Base-by-base conservation (phyloP, 148 eudicot genomes). In the Fagopyrum tataricum region DNA sequence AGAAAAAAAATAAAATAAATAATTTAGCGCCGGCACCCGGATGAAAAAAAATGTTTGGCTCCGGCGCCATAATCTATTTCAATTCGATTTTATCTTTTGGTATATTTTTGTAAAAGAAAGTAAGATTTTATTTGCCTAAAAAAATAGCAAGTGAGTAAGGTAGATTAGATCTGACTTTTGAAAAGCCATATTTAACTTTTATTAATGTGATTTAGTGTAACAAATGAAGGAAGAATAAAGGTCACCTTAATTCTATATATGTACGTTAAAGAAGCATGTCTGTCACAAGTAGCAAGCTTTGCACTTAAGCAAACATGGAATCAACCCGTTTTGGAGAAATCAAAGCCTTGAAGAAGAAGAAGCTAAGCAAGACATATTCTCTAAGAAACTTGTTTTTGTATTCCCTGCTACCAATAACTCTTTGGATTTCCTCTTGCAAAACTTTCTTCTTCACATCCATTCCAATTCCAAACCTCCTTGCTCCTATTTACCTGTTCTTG, bases 241-340 rank as follows among this genome's bases (percentile, higher is more conserved):
- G n/a, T n/a, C n/a, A n/a, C n/a, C n/a, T 31, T 14, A 10, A 12
- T 62, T 6, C 68, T 62, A 62, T 62, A 62, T 62, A 62, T 62
- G 42, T 31, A 13, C 41, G 26, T 12, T 11, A 26, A 61, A 21
- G 37, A 56, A 56, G n/a, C n/a, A n/a, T n/a, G n/a, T n/a, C n/a
- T n/a, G n/a, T n/a, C n/a, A n/a, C n/a, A n/a, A n/a, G 12, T 62
- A 62, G 43, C 68, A 62, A 62, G 41, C 9, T 37, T 62, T 62
- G 68, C 41, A 26, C 42, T 31, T 31, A 62, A 62, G 68, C 68
- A 62, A 62, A 62, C 18, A 62, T 62, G 68, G 68, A 62, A 26
- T 42, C 24, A 23, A 62, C 11, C n/a, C 68, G 37, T 26, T 17
- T 62, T 23, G 20, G 66, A 59, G 39, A 59, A 23, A 59, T 59